phyloP scores from a whole-genome alignment of 768 basidiomycete species.

The Lentinula boryana region DNA sequence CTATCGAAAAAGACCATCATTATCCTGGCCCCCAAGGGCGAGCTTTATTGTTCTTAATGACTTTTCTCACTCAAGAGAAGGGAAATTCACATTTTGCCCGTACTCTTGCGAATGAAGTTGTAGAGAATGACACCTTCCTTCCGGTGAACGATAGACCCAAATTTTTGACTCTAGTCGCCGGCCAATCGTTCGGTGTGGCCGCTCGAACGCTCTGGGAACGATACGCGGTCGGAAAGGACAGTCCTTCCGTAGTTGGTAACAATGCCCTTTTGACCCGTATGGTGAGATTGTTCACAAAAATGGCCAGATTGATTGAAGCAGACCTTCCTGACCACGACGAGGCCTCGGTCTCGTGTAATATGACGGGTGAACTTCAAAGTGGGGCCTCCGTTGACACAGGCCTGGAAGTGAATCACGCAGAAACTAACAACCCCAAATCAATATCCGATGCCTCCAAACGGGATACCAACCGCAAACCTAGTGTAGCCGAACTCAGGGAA shows the following conservation, averaged over 20 bases:
- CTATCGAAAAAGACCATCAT: slow-evolving; percentile 21
- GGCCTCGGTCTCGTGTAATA: background rate
- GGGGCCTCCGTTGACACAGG: background rate
- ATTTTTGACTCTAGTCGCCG: slow-evolving; percentile 43
- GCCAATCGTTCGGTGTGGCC: slow-evolving; percentile 37
- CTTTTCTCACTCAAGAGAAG: slow-evolving; percentile 30
- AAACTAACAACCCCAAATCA: background rate
- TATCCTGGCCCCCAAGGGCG: slow-evolving; percentile 47
- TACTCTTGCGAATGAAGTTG: slow-evolving; percentile 42
- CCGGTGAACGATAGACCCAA: slow-evolving; percentile 37
- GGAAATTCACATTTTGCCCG: slow-evolving; percentile 41
- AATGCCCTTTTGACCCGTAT: slow-evolving; percentile 41
- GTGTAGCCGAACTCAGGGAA: background rate
- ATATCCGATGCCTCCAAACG: background rate
- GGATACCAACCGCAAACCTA: background rate
- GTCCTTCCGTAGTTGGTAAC: slow-evolving; percentile 34
- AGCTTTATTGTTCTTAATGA: slow-evolving; percentile 49
- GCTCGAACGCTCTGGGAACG: slow-evolving; percentile 56
- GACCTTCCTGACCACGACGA: background rate
- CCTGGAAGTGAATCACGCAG: background rate
- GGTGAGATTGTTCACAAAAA: slow-evolving; percentile 36
- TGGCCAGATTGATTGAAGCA: slow-evolving; percentile 19
- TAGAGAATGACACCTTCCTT: slow-evolving; percentile 33
- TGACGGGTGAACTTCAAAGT: background rate
- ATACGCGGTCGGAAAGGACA: slow-evolving; percentile 38